phyloP scores from a whole-genome alignment of 2,329 filamentous ascomycete genomes.

The Alternaria infectoria region DNA sequence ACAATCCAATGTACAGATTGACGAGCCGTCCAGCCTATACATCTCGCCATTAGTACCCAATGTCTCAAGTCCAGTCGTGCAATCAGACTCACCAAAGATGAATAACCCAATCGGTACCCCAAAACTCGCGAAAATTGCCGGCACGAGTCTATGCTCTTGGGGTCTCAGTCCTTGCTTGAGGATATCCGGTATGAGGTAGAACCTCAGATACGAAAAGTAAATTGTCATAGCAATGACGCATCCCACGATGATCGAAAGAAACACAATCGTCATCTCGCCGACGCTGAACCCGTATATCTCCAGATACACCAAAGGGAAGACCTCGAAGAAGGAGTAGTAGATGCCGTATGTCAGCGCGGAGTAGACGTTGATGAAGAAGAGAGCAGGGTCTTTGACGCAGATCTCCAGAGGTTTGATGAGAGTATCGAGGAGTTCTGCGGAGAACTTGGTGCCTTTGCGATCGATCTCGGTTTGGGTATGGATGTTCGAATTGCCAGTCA shows the following conservation, averaged over 20 bases:
- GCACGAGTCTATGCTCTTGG: constrained; percentile 77
- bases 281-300: constrained; percentile 78
- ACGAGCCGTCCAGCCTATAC: constrained; percentile 65
- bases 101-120: constrained; percentile 70
- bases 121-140: constrained; percentile 63
- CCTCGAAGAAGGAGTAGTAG: constrained; percentile 78
- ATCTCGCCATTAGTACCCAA: background rate
- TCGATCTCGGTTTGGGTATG: constrained; percentile 84
- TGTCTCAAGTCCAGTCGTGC: too few species aligned
- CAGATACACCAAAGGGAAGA: constrained; percentile 70
- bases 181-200: constrained; percentile 67
- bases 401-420: constrained; percentile 79
- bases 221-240: constrained; percentile 69
- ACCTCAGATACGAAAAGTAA: constrained; percentile 78
- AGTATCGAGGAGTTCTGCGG: constrained; percentile 60
- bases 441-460: constrained; percentile 48
- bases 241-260: constrained; percentile 80
- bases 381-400: constrained; percentile 81
- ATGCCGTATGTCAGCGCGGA: constrained; percentile 81
- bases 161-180: constrained; percentile 70
- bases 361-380: constrained; percentile 82
- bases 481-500: constrained; percentile 68
- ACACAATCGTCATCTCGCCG: constrained; percentile 79
- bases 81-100: constrained; percentile 57
- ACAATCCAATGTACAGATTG: constrained; percentile 63